Evolutionary conservation across 768 basidiomycete genomes (phyloP).

Genomic region (Cantharellus cinnabarinus): DNA sequence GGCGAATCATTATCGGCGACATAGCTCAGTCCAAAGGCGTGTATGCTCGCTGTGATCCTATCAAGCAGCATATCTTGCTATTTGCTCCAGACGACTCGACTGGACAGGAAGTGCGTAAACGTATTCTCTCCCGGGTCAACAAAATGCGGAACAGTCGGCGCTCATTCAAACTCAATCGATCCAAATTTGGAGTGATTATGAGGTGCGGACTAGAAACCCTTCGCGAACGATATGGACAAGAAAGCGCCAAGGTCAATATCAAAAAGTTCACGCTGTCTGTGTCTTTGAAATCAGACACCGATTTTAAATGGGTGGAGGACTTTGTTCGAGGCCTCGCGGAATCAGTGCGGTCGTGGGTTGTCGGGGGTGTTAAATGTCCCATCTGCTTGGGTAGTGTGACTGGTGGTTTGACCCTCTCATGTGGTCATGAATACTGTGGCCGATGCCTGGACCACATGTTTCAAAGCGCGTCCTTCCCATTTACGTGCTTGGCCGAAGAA

Average conservation of each 20-base stretch:
- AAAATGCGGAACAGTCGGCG: conserved; percentile 26
- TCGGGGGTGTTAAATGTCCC: conserved; percentile 26
- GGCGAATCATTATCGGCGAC: conserved; percentile 24
- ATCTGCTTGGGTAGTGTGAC: conserved; percentile 44
- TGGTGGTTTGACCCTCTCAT: conserved; percentile 32
- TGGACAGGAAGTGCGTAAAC: conserved; percentile 20
- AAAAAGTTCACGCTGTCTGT: conserved; percentile 25
- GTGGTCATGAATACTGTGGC: conserved; percentile 52
- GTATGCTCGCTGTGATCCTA: conserved; percentile 24
- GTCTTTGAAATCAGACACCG: conserved; percentile 12
- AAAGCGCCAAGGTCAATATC: conserved; percentile 34
- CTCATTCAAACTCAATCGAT: conserved; percentile 27
- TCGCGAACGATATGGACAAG: conserved; percentile 31
- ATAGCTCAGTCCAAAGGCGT: conserved; percentile 22
- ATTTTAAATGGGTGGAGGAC: background rate
- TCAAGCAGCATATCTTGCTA: conserved; percentile 25
- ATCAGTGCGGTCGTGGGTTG: background rate
- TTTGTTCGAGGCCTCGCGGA: no score
- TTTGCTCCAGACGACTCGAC: conserved; percentile 13
- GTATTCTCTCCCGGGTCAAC: conserved; percentile 27
- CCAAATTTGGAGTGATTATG: conserved; percentile 27
- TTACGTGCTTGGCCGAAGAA: conserved; percentile 46
- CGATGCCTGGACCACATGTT: conserved; percentile 43
- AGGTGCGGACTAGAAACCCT: conserved; percentile 27
- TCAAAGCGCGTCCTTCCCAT: conserved; percentile 40